A percentile compares a stretch with the other conserved stretches of the same genome.
These are phyloP conservation scores for Malassezia brasiliensis DNA, from an alignment of 1,284 basidiomycete genomes.

Conservation along the genomic window DNA sequence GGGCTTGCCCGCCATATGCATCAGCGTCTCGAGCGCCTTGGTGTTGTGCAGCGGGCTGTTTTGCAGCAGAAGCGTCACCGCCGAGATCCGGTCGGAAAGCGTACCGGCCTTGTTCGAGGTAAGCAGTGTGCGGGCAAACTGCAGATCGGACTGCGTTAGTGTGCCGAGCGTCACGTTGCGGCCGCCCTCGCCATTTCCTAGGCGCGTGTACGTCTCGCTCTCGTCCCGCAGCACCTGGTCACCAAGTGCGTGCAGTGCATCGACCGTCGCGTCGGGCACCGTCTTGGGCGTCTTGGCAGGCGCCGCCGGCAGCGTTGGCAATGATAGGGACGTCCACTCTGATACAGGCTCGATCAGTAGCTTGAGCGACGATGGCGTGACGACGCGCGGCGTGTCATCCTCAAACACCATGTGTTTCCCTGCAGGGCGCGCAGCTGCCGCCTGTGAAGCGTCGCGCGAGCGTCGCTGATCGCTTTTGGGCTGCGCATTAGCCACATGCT, in stretches of 20 bases:
- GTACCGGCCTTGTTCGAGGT: slow-evolving; percentile 53
- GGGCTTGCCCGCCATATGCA: slow-evolving; percentile 75
- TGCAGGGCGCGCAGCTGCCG: background rate
- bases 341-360: slow-evolving; percentile 29
- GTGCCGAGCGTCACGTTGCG: slow-evolving; percentile 30
- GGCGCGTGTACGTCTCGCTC: slow-evolving; percentile 28
- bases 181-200: slow-evolving; percentile 33
- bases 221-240: slow-evolving; percentile 29
- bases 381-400: slow-evolving; percentile 22
- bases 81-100: slow-evolving; percentile 83
- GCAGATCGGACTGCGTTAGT: slow-evolving; percentile 36
- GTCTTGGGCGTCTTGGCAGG: slow-evolving; percentile 3
- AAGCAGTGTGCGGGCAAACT: slow-evolving; percentile 43
- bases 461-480: background rate
- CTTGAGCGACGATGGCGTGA: background rate
- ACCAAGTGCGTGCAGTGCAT: slow-evolving; percentile 28
- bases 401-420: slow-evolving; percentile 26
- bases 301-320: slow-evolving; percentile 22
- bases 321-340: slow-evolving; percentile 22
- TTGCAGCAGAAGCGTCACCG: slow-evolving; percentile 80
- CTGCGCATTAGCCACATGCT: background rate
- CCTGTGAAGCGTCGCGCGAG: background rate
- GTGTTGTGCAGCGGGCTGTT: slow-evolving; percentile 80
- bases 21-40: slow-evolving; percentile 53
- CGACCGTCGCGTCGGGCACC: slow-evolving; percentile 22